Evolutionary conservation across 352 stramenopile species (phyloP), one percentile per base, ranked within the genome.

Genomic region (Phytophthora vignae): DNA sequence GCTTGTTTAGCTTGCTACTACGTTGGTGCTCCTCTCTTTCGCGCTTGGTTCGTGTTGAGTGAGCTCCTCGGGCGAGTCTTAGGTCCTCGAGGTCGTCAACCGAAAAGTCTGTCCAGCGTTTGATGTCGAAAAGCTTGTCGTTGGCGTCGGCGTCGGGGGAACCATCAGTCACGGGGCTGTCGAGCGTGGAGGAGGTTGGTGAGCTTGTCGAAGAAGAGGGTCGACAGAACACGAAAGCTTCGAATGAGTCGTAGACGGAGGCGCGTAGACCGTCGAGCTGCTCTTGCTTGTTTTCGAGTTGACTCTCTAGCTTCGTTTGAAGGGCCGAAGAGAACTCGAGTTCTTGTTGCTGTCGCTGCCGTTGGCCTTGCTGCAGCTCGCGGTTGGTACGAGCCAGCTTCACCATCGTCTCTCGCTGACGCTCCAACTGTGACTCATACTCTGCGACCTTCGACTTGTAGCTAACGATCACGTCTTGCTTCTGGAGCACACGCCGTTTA

Each of bases 171-270:
- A 58, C 55, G 11, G 62, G 56, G 21, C 27, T 71, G 5, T 42
- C 17, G 0, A 42, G 27, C 1, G 22, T 33, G 12, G 36, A 68
- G 2, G 38, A 60, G 1, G 40, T 60, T 54, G 15, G 36, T 15
- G 58, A 67, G 2, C 60, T 58, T 29, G 61, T 19, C 6, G 46
- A 38, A 15, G 19, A 38, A 10, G 54, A 14, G n/a, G 55, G 48
- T 25, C 48, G 60, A 19, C 81, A 90, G 33, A 74, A 70, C 5
- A 92, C 61, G 55, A 90, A 89, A 14, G 78, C 79, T 68, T 92
- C 84, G 55, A 82, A 82, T 0, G 81, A 86, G 58, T 92, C 84
- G 46, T 81, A 89, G 2, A 92, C 58, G 2, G 80, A 89, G 3
- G 84, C 84, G 1, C 84, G 78, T 1, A 92, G 64, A 4, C 82